Percentiles rank a stretch among this genome's conserved stretches.
Conservation (phyloP, 345 rosid species). For the Pugionium cornutum region DNA sequence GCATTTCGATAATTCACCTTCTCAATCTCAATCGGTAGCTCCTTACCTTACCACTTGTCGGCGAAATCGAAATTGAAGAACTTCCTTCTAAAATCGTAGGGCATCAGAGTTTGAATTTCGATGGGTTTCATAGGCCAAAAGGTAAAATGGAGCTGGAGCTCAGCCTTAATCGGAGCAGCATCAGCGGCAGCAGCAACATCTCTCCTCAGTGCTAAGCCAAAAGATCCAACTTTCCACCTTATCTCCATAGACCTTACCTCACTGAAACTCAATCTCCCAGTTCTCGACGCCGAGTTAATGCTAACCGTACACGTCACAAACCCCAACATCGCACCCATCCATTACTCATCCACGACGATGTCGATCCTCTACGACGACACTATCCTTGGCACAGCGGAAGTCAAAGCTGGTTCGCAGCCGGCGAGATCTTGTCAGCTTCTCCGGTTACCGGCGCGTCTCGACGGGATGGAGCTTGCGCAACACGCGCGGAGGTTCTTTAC, state of each 20-base stretch:
- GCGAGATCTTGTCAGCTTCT: constrained; percentile 66
- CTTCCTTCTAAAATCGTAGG: neutral
- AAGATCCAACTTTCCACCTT: constrained; percentile 85
- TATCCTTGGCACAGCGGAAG: constrained; percentile 64
- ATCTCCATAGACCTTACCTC: constrained; percentile 75
- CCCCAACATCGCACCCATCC: constrained; percentile 67
- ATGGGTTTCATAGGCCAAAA: constrained; percentile 41
- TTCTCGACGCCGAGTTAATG: constrained; percentile 70
- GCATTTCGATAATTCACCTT: too few species aligned
- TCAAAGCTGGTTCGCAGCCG: constrained; percentile 71
- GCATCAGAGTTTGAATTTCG: neutral
- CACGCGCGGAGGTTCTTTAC: constrained; percentile 64
- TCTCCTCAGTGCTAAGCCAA: constrained; percentile 57
- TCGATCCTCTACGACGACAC: constrained; percentile 89
- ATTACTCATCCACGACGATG: constrained; percentile 76
- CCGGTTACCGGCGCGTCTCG: constrained; percentile 65
- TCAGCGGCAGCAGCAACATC: constrained; percentile 56
- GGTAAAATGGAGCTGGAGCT: constrained; percentile 76
- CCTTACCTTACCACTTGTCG: neutral
- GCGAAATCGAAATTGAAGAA: neutral
- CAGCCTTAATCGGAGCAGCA: constrained; percentile 71
- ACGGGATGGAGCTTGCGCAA: constrained; percentile 78
- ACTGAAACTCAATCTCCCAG: constrained; percentile 70
- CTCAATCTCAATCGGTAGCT: neutral
- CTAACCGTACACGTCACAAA: constrained; percentile 84